These are phyloP conservation scores for Capronia americana DNA, from an alignment of 2,329 filamentous ascomycete genomes.

Conservation along the genomic window DNA sequence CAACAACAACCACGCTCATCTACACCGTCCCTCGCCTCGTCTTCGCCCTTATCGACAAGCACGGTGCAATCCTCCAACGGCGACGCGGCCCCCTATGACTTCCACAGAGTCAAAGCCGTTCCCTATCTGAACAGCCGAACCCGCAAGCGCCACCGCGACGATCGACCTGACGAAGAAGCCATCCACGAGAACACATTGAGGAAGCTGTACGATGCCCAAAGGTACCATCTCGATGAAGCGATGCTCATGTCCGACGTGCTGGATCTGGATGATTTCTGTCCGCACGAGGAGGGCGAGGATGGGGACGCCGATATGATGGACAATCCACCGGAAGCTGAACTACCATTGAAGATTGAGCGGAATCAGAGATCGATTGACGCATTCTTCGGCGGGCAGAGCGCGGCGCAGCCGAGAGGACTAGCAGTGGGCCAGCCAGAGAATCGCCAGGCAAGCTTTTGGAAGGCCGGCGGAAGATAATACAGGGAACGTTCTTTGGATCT, in stretches of 20 bases:
- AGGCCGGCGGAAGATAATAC: background rate
- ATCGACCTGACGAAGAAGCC: conserved; percentile 61
- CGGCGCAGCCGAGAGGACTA: background rate
- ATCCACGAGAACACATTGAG: conserved; percentile 46
- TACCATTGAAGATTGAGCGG: conserved; percentile 16
- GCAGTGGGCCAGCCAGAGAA: background rate
- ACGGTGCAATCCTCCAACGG: conserved; percentile 13
- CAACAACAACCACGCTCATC: conserved; percentile 12
- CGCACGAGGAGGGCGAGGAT: conserved; percentile 3
- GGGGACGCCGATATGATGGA: conserved; percentile 29
- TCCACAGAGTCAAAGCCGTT: conserved; percentile 16
- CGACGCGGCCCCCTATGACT: conserved; percentile 10
- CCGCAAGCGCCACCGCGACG: conserved; percentile 64
- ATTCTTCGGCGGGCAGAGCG: conserved; percentile 28
- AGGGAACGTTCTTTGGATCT: background rate
- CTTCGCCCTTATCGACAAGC: conserved; percentile 24
- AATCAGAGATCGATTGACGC: conserved; percentile 33
- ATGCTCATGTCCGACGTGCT: conserved; percentile 29
- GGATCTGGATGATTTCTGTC: background rate
- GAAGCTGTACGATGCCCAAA: conserved; percentile 38
- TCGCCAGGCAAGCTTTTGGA: background rate
- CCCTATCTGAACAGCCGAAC: conserved; percentile 62
- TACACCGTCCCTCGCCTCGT: conserved; percentile 22
- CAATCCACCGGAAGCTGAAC: conserved; percentile 11
- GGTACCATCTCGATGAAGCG: conserved; percentile 33